These are phyloP conservation scores for Xerocomus subilludens DNA, from an alignment of 1,284 basidiomycete species.

Conservation along the genomic window DNA sequence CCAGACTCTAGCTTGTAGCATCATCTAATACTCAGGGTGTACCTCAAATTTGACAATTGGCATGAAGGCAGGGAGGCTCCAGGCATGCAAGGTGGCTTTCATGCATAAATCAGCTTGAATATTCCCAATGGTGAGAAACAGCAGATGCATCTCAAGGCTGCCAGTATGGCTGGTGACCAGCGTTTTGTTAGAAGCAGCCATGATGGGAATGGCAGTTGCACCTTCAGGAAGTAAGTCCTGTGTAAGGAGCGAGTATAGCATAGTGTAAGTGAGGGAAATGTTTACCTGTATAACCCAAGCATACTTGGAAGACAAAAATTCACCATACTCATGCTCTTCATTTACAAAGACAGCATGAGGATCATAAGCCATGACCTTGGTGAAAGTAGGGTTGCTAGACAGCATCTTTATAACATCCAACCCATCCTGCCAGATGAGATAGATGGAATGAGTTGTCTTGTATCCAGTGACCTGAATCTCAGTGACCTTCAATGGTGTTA, in stretches of 20 bases:
- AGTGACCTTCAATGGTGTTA: no score
- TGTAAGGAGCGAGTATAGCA: not conserved
- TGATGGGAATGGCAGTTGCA: not conserved
- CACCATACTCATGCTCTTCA: not conserved
- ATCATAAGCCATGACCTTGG: not conserved
- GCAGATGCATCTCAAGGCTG: not conserved
- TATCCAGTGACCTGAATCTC: no score
- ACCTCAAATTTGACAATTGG: not conserved
- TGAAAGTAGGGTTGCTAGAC: not conserved
- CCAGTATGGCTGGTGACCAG: not conserved
- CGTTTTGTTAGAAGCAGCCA: not conserved
- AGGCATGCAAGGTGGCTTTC: not conserved
- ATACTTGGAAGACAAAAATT: not conserved
- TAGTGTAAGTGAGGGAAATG: not conserved
- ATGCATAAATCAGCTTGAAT: not conserved
- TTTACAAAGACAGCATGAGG: no score
- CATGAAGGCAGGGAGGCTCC: not conserved
- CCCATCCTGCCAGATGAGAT: no score
- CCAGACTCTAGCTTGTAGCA: not conserved
- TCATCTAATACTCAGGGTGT: not conserved
- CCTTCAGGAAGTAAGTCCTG: not conserved
- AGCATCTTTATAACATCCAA: not conserved
- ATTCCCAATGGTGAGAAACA: not conserved
- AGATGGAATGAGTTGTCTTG: no score
- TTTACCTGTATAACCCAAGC: not conserved